Evolutionary conservation across 2,329 filamentous ascomycete genomes (phyloP).

Genomic region (Hirsutella rhossiliensis): DNA sequence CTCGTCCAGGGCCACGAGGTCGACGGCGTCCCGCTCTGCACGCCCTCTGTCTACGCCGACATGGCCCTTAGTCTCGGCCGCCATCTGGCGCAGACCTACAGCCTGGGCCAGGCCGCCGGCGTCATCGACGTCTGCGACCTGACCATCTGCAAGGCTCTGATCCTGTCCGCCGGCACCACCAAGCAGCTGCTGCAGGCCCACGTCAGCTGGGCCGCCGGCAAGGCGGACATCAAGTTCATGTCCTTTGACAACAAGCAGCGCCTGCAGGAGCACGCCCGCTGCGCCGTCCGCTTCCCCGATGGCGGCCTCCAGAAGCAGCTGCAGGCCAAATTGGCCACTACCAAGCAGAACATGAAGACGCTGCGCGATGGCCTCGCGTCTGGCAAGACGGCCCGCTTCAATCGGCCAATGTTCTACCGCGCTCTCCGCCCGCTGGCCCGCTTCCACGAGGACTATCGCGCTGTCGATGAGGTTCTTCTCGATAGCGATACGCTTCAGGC

Average conservation of each 20-base stretch:
- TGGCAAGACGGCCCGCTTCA: constrained; percentile 2
- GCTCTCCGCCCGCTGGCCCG: constrained; percentile 2
- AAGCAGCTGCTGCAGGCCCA: constrained; percentile 1
- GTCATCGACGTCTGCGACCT: neutral
- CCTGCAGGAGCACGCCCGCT: constrained; percentile 3
- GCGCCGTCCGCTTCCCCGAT: constrained; percentile 2
- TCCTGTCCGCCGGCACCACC: neutral
- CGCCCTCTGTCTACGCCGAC: neutral
- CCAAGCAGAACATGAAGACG: constrained; percentile 1
- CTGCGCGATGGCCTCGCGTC: constrained; percentile 1
- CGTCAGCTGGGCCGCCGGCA: constrained; percentile 1
- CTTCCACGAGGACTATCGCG: constrained; percentile 5
- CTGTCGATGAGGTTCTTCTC: constrained; percentile 5
- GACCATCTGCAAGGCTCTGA: constrained; percentile 10
- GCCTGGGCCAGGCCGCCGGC: neutral
- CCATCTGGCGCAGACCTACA: neutral
- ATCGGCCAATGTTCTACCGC: constrained; percentile 3
- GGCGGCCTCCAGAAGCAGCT: neutral
- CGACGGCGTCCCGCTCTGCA: neutral
- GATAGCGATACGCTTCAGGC: constrained; percentile 2
- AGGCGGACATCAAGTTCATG: constrained; percentile 4
- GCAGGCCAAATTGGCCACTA: neutral
- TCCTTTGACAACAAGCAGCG: constrained; percentile 3
- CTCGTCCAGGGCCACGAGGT: neutral
- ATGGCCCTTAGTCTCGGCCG: neutral